phyloP scores from a whole-genome alignment of 2,329 filamentous ascomycete genomes.

The Fusarium sp. region DNA sequence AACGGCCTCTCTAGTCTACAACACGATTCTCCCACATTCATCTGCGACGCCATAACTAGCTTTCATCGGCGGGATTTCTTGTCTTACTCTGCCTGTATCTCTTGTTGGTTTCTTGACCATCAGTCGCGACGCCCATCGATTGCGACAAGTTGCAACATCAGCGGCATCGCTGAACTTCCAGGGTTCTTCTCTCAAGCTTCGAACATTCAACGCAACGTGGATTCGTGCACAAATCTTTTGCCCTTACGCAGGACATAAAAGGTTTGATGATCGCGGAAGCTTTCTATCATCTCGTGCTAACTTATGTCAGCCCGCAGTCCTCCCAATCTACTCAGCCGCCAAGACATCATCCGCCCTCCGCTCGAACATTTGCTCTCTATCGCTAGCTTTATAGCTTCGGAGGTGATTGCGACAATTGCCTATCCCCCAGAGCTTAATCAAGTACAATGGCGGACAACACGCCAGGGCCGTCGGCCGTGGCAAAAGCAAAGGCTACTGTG shows the following conservation, averaged over 20 bases:
- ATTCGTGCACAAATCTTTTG: no score
- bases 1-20: neutral
- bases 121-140: neutral
- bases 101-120: neutral
- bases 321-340: neutral
- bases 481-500: neutral
- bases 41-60: neutral
- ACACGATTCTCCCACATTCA: no score
- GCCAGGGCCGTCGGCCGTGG: fast-evolving
- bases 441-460: fast-evolving
- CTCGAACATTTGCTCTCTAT: fast-evolving
- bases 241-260: fast-evolving
- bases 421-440: neutral
- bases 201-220: fast-evolving
- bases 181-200: fast-evolving
- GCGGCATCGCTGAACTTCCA: fast-evolving
- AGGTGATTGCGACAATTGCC: fast-evolving
- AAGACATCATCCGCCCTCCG: neutral
- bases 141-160: no score
- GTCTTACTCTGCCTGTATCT: fast-evolving
- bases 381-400: fast-evolving
- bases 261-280: fast-evolving
- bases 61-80: fast-evolving
- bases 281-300: neutral
- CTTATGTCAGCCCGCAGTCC: fast-evolving